Percentiles rank a stretch among this genome's conserved stretches.
Conservation (phyloP, 139 green algal species). For the Edaphochlamys debaryana region DNA sequence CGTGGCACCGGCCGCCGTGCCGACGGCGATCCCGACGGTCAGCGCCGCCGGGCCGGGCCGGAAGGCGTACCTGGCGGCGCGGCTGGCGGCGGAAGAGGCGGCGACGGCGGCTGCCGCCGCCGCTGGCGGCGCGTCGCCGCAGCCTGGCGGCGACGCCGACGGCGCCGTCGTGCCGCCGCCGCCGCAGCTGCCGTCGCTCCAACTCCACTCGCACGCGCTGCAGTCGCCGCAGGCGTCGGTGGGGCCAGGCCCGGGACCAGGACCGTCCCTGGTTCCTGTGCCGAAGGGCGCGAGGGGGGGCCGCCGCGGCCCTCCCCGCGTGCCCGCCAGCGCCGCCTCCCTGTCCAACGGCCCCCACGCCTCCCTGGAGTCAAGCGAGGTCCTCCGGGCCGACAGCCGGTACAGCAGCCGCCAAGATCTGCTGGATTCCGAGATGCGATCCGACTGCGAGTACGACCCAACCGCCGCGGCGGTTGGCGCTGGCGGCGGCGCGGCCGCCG, state of each 20-base stretch:
- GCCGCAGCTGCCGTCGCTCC: neutral
- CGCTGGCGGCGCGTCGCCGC: neutral
- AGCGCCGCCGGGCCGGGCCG: neutral
- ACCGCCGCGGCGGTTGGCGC: neutral
- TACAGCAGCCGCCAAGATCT: no score
- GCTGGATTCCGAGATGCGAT: neutral
- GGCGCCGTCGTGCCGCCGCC: no score
- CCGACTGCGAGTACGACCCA: slow-evolving; percentile 24
- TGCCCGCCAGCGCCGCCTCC: neutral
- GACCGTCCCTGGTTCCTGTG: neutral
- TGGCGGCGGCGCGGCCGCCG: neutral
- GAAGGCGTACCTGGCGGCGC: neutral
- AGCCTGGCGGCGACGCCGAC: neutral
- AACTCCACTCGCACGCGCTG: no score
- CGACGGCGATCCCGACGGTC: neutral
- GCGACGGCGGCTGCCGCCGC: neutral
- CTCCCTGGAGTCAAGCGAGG: neutral
- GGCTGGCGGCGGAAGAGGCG: neutral
- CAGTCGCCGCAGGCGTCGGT: neutral
- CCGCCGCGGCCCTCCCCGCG: slow-evolving; percentile 1
- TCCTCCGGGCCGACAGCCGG: no score
- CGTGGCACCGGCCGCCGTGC: neutral
- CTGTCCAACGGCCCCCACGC: slow-evolving; percentile 4
- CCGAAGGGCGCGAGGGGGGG: neutral
- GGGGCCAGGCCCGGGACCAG: neutral